phyloP scores from a whole-genome alignment of 1,284 basidiomycete genomes.

The Golubevia pallescens region DNA sequence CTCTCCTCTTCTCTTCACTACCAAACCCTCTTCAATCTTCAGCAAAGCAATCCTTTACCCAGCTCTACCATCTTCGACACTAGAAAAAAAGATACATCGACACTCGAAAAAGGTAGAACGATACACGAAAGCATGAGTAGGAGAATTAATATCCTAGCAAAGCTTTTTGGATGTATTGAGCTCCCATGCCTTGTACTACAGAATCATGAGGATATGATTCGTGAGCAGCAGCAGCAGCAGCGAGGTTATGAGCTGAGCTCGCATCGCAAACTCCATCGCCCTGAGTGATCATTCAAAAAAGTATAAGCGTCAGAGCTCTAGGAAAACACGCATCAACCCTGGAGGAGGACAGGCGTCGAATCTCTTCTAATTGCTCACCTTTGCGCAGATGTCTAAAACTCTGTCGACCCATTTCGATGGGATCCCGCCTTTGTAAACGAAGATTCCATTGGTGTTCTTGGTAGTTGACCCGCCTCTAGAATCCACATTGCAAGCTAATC shows the following conservation, averaged over 20 bases:
- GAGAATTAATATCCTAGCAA: no score
- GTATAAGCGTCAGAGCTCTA: background rate
- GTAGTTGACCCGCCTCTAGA: slow-evolving; percentile 25
- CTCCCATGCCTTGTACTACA: slow-evolving; percentile 29
- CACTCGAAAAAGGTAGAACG: no score
- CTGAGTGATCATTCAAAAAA: background rate
- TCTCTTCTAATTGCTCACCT: slow-evolving; percentile 3
- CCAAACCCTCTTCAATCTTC: no score
- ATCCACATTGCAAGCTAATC: slow-evolving; percentile 34
- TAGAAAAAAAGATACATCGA: no score
- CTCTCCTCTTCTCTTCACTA: no score
- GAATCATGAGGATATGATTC: slow-evolving; percentile 17
- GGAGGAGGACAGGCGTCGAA: no score
- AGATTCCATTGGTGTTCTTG: slow-evolving; percentile 8
- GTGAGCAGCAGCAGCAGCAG: slow-evolving; percentile 27
- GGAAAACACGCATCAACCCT: no score
- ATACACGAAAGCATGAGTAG: no score
- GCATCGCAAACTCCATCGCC: slow-evolving; percentile 33
- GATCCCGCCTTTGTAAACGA: slow-evolving; percentile 11
- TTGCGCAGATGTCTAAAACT: slow-evolving; percentile 30
- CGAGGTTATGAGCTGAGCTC: slow-evolving; percentile 1
- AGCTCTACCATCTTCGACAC: no score
- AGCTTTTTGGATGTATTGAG: slow-evolving; percentile 6
- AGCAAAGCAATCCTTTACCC: no score
- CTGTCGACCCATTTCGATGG: slow-evolving; percentile 24